Conservation (phyloP, 2,329 filamentous ascomycete genomes). For the Paecilomyces variotii region DNA sequence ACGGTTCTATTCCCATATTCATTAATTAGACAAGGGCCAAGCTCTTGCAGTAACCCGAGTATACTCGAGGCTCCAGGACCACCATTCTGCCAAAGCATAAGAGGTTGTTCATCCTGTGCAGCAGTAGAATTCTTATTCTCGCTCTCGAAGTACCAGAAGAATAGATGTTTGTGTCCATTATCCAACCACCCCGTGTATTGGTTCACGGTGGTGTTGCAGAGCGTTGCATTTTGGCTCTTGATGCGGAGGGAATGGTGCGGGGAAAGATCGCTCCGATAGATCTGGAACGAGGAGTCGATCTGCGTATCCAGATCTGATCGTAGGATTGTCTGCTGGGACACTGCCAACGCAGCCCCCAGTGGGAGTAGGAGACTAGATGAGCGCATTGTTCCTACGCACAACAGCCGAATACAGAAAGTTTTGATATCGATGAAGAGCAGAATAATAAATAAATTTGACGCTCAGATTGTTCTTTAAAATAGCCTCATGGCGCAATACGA, state of each 20-base stretch:
- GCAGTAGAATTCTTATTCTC: constrained; percentile 19
- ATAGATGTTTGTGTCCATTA: constrained; percentile 33
- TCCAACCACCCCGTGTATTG: constrained; percentile 4
- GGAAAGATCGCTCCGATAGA: background rate
- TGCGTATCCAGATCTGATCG: background rate
- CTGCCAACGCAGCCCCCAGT: background rate
- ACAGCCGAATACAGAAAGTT: background rate
- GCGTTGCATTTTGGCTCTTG: background rate
- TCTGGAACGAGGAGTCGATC: background rate
- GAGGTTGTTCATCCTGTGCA: constrained; percentile 21
- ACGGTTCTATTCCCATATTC: constrained; percentile 28
- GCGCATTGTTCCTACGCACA: background rate
- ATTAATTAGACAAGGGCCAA: constrained; percentile 32
- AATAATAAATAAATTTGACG: background rate
- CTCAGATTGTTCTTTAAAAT: background rate
- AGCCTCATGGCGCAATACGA: background rate
- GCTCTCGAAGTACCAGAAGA: constrained; percentile 41
- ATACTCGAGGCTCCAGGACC: constrained; percentile 29
- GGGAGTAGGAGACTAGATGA: background rate
- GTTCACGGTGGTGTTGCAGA: background rate
- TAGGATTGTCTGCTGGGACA: background rate
- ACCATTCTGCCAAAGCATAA: constrained; percentile 36
- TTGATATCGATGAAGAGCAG: background rate
- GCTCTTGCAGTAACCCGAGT: constrained; percentile 29
- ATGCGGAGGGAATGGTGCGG: background rate